A percentile compares a stretch with the other conserved stretches of the same genome.
These are phyloP conservation scores for Fraxinus angustifolia DNA, from an alignment of 305 asterid genomes.

Conservation along the genomic window DNA sequence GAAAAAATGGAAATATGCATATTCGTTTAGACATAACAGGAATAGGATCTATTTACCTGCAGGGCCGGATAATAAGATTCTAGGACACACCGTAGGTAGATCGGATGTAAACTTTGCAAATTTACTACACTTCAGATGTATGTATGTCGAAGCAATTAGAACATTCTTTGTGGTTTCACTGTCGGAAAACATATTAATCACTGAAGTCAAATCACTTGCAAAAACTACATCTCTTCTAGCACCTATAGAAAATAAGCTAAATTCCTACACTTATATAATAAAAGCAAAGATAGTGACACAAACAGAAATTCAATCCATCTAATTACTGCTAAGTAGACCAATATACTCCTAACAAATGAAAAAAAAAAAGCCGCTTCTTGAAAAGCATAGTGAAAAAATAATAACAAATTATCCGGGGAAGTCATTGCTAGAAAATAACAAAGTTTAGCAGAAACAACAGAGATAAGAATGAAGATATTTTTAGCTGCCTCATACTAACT, in stretches of 20 bases:
- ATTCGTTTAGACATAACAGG: background rate
- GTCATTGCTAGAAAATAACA: background rate
- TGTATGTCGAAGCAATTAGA: conserved; percentile 71
- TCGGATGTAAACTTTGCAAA: conserved; percentile 65
- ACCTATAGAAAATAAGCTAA: background rate
- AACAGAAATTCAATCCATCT: background rate
- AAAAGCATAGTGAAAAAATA: background rate
- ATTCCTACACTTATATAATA: background rate
- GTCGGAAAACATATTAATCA: conserved; percentile 27
- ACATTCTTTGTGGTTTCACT: conserved; percentile 85
- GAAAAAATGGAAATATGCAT: conserved; percentile 3
- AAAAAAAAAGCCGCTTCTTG: background rate
- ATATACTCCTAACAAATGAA: background rate
- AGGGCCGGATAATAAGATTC: conserved; percentile 84
- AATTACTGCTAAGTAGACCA: background rate
- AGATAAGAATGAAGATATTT: background rate
- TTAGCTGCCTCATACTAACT: conserved; percentile 10
- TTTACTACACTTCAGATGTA: conserved; percentile 70
- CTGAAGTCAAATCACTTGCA: background rate
- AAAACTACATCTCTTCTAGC: background rate
- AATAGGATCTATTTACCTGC: conserved; percentile 50
- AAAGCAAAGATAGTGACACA: background rate
- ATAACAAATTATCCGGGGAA: background rate
- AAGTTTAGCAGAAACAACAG: background rate
- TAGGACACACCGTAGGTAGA: conserved; percentile 77